These are phyloP conservation scores for Diplodia mutila DNA, from an alignment of 2,329 filamentous ascomycete genomes.

Conservation along the genomic window DNA sequence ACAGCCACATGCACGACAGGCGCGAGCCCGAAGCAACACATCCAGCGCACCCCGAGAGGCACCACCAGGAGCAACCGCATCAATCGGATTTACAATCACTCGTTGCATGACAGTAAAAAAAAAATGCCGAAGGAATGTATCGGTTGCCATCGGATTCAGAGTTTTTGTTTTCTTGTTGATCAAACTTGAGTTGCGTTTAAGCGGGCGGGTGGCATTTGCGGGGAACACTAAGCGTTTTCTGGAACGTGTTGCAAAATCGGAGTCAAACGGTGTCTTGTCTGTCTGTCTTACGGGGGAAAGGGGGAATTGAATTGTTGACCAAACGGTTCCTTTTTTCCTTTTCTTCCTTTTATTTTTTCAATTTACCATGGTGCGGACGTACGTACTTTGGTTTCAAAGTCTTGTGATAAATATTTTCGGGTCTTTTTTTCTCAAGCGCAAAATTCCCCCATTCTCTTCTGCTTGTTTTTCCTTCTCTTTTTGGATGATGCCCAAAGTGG, in stretches of 20 bases:
- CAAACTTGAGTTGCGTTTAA: constrained; percentile 14
- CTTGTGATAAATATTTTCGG: too few relatives aligned
- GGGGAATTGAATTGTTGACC: too few relatives aligned
- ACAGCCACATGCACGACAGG: constrained; percentile 8
- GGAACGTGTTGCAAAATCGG: background rate
- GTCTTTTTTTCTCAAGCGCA: too few relatives aligned
- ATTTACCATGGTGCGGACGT: too few relatives aligned
- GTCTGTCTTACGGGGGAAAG: background rate
- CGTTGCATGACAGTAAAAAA: constrained; percentile 4
- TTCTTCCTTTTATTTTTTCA: too few relatives aligned
- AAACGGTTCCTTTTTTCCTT: too few relatives aligned
- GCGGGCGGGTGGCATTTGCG: constrained; percentile 18
- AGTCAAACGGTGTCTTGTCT: constrained; percentile 1
- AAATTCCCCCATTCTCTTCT: too few relatives aligned
- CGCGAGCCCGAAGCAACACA: constrained; percentile 2
- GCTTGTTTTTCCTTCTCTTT: too few relatives aligned
- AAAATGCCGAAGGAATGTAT: background rate
- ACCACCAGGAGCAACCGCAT: constrained; percentile 12
- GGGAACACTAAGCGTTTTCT: background rate
- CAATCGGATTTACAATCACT: constrained; percentile 24
- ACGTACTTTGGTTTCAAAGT: too few relatives aligned
- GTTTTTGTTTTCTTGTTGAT: background rate
- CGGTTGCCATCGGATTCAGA: background rate
- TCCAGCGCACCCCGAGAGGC: background rate
- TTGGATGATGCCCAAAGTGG: too few relatives aligned